phyloP scores from a whole-genome alignment of 176 grass and related monocot genomes.

The Eleusine indica region DNA sequence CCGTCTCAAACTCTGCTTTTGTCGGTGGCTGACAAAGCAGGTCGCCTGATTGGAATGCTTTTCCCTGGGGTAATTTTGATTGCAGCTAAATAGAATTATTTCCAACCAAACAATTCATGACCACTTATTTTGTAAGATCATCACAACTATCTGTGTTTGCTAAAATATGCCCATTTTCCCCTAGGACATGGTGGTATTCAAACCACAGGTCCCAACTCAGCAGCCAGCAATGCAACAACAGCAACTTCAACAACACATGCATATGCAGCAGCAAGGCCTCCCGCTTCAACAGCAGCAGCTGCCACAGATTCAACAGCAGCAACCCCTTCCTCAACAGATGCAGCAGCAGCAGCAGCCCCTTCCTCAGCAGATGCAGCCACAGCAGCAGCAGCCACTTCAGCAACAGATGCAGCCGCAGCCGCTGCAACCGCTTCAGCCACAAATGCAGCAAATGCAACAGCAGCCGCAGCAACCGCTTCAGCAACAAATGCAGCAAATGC shows the following conservation, averaged over 20 bases:
- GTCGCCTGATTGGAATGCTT: too few relatives aligned
- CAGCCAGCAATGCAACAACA: conserved; percentile 53
- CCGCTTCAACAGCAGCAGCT: conserved; percentile 46
- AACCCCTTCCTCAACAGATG: conserved; percentile 33
- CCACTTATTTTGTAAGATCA: conserved; percentile 19
- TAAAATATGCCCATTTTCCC: not conserved
- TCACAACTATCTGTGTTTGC: conserved; percentile 13
- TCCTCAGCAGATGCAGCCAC: conserved; percentile 36
- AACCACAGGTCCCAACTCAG: conserved; percentile 89
- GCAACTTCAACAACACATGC: conserved; percentile 58
- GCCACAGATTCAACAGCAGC: conserved; percentile 45
- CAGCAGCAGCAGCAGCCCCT: conserved; percentile 8
- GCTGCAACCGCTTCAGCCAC: conserved; percentile 26
- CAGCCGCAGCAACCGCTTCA: conserved; percentile 46
- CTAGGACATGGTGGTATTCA: conserved; percentile 99
- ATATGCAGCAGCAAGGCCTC: conserved; percentile 56
- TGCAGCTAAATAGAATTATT: too few relatives aligned
- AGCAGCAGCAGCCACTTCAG: conserved; percentile 21
- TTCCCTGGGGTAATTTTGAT: too few relatives aligned
- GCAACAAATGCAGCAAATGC: conserved; percentile 33
- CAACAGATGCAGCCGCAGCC: conserved; percentile 33
- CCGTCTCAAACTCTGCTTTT: too few relatives aligned
- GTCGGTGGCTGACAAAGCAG: too few relatives aligned
- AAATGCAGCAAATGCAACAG: too few relatives aligned
- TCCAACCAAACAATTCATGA: not conserved